These are phyloP conservation scores for Aspergillus heteromorphus DNA, from an alignment of 495 filamentous ascomycete species.

Conservation along the genomic window DNA sequence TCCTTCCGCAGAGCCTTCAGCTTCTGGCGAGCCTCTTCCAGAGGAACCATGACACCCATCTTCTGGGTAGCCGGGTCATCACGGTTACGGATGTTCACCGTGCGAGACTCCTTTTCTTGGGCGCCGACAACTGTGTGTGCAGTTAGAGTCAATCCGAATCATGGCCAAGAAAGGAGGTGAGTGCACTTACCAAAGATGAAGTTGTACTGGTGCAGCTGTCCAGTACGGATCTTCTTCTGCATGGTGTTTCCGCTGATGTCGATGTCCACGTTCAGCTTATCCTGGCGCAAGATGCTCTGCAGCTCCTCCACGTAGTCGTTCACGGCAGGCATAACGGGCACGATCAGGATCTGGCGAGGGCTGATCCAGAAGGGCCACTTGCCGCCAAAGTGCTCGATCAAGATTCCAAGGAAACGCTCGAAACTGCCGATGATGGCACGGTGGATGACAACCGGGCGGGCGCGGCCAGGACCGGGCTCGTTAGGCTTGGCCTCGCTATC, in stretches of 20 bases:
- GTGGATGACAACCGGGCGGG: constrained; percentile 94
- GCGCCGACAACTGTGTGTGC: constrained; percentile 69
- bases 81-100: constrained; percentile 86
- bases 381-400: constrained; percentile 91
- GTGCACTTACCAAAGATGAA: constrained; percentile 66
- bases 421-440: constrained; percentile 90
- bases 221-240: constrained; percentile 91
- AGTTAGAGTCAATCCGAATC: constrained; percentile 8
- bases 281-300: constrained; percentile 46
- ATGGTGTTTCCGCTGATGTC: constrained; percentile 88
- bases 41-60: constrained; percentile 61
- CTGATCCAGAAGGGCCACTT: constrained; percentile 99
- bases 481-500: constrained; percentile 29
- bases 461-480: constrained; percentile 58
- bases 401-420: constrained; percentile 90
- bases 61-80: constrained; percentile 82
- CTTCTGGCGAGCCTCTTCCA: constrained; percentile 75
- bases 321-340: constrained; percentile 81
- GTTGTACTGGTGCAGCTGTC: constrained; percentile 85
- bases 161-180: not conserved
- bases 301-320: constrained; percentile 87
- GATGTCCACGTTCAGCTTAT: constrained; percentile 73
- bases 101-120: constrained; percentile 66
- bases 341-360: constrained; percentile 84
- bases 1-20: constrained; percentile 64